Percentiles rank a stretch among this genome's conserved stretches.
These are phyloP conservation scores for Colletotrichum sp. DNA, from an alignment of 2,329 filamentous ascomycete genomes.

Conservation along the genomic window DNA sequence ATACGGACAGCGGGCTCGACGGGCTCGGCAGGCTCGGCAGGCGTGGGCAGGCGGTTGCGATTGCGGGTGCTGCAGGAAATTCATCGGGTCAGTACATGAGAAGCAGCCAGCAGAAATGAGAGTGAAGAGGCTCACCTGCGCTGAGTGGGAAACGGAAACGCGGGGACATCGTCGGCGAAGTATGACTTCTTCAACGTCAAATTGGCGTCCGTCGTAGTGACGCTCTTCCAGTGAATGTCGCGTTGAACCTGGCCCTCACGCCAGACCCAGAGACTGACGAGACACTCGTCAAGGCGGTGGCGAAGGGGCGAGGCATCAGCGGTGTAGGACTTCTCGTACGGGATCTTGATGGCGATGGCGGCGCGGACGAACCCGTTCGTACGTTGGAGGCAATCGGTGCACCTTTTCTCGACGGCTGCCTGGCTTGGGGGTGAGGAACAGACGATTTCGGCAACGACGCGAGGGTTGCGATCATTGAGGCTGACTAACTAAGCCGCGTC, in stretches of 20 bases:
- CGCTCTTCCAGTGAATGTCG: neutral
- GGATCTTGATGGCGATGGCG: neutral
- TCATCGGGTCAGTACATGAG: neutral
- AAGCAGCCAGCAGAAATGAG: neutral
- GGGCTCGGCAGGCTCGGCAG: neutral
- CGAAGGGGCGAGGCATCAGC: neutral
- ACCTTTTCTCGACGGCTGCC: neutral
- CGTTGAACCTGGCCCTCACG: neutral
- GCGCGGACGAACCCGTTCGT: neutral
- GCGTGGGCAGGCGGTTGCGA: neutral
- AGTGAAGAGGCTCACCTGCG: conserved; percentile 38
- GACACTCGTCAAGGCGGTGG: neutral
- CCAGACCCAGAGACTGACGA: neutral
- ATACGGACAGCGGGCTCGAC: neutral
- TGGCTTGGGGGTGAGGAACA: neutral
- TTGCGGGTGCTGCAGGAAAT: neutral
- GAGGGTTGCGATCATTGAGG: neutral
- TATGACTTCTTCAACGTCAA: neutral
- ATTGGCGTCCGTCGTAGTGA: neutral
- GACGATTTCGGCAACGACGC: neutral
- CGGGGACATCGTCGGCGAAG: neutral
- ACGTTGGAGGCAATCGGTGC: neutral
- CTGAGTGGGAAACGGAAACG: neutral
- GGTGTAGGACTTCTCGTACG: neutral
- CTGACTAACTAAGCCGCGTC: neutral